Conservation (phyloP, 192 early-diverging fungal genomes). For the Coemansia sp. region DNA sequence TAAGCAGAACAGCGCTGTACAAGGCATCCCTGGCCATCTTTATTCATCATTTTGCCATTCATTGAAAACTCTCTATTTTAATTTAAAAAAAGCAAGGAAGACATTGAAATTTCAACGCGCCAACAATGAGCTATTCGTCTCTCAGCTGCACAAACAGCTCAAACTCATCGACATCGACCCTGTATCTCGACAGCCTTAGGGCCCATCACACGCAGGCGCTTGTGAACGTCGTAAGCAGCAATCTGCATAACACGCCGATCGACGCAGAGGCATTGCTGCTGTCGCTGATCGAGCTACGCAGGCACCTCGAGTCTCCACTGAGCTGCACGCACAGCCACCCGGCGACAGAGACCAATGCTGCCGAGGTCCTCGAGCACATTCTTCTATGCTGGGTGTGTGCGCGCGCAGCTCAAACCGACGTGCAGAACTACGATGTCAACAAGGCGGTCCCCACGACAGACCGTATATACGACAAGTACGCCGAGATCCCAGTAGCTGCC, state of each 20-base stretch:
- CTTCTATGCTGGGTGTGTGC: conserved; percentile 48
- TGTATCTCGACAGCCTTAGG: conserved; percentile 32
- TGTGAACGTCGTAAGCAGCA: conserved; percentile 34
- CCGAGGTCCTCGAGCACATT: conserved; percentile 30
- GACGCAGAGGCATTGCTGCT: conserved; percentile 5
- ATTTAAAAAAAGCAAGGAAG: too few species aligned
- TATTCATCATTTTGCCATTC: too few species aligned
- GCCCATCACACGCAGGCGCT: conserved; percentile 38
- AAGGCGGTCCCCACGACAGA: conserved; percentile 13
- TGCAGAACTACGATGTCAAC: conserved; percentile 23
- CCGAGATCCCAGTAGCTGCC: conserved; percentile 9
- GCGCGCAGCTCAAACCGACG: conserved; percentile 29
- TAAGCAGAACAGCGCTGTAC: background rate
- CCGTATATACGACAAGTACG: conserved; percentile 28
- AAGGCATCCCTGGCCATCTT: too few species aligned
- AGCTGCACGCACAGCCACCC: conserved; percentile 25
- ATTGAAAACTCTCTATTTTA: background rate
- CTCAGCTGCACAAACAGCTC: conserved; percentile 15
- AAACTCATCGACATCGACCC: conserved; percentile 14
- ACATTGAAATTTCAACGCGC: too few species aligned
- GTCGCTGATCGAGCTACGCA: conserved; percentile 26
- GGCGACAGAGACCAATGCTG: conserved; percentile 36
- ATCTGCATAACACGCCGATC: conserved; percentile 21
- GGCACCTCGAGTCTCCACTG: conserved; percentile 40
- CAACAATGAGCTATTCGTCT: conserved; percentile 16